Base-by-base conservation (phyloP, 257 asterid genomes). In the Linaria vulgaris region DNA sequence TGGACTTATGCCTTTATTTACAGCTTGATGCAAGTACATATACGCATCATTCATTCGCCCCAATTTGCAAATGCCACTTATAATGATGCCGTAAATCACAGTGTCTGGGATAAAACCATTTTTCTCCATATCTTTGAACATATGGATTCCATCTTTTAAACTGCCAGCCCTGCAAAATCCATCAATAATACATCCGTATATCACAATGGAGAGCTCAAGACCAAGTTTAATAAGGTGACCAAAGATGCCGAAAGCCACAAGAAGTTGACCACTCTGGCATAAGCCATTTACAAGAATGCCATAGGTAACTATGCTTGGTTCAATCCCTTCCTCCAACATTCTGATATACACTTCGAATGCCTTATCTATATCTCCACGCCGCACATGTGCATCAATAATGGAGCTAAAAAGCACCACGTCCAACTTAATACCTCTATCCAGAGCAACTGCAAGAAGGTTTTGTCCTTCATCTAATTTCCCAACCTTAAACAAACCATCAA, bases 401-500 rank as follows among this genome's bases (percentile, higher is more conserved):
- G 79, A 66, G 45, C 82, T 70, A 51, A 76, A 76, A 43, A 67
- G 54, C 50, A 79, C 77, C 44, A 53, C 72, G 34, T 79, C 85
- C 43, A 76, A 73, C 68, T 73, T 73, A 30, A 76, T 30, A 66
- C 75, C 80, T 59, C 62, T 73, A 23, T 56, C 53, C 31, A 76
- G 52, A 22, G 82, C 79, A 14, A 56, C 60, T 10, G 76, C 70
- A 39, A 79, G 75, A 22, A 79, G 76, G 14, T 30, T 41, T 25
- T 59, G 72, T 15, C 76, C 82, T 60, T 70, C 77, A 10, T 50
- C 72, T 6, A 54, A 63, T 58, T 73, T 79, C 48, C 74, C 77
- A n/a, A 37, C 59, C 75, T 73, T 79, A 66, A 76, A 79, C 44
- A 76, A 59, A 20, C 80, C 82, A 23, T 76, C 82, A 55, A 79